These are phyloP conservation scores for Phalaenopsis hybrid DNA, from an alignment of 116 monocot genomes.

Conservation along the genomic window DNA sequence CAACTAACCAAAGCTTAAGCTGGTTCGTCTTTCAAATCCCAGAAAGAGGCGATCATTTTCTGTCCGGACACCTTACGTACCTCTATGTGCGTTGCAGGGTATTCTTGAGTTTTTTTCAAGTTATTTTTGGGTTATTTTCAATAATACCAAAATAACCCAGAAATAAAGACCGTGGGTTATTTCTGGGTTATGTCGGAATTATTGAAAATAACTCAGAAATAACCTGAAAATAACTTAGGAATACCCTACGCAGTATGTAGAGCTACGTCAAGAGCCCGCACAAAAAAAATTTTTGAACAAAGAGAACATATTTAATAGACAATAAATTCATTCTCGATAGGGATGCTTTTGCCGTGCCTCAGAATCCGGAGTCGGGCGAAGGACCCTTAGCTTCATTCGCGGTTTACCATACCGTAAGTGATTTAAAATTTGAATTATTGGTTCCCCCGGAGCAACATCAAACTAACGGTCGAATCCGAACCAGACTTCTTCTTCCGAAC, in stretches of 20 bases:
- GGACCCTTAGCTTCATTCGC: background rate
- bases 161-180: too few species aligned
- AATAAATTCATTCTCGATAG: constrained; percentile 81
- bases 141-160: too few species aligned
- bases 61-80: background rate
- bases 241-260: too few species aligned
- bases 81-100: too few species aligned
- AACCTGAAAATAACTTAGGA: too few species aligned
- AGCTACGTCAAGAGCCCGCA: too few species aligned
- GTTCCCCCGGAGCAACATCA: background rate
- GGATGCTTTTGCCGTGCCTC: constrained; percentile 88
- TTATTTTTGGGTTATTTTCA: too few species aligned
- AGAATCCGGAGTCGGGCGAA: constrained; percentile 38
- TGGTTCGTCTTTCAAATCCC: background rate
- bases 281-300: too few species aligned
- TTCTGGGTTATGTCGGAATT: too few species aligned
- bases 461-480: background rate
- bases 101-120: too few species aligned
- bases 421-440: background rate
- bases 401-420: background rate
- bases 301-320: constrained; percentile 44
- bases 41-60: constrained; percentile 19
- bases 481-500: background rate
- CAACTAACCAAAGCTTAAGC: background rate
- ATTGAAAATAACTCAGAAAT: too few species aligned